Percentiles rank a stretch among this genome's conserved stretches.
phyloP scores from a whole-genome alignment of 495 filamentous ascomycete genomes.

The Daldinia vernicosa region DNA sequence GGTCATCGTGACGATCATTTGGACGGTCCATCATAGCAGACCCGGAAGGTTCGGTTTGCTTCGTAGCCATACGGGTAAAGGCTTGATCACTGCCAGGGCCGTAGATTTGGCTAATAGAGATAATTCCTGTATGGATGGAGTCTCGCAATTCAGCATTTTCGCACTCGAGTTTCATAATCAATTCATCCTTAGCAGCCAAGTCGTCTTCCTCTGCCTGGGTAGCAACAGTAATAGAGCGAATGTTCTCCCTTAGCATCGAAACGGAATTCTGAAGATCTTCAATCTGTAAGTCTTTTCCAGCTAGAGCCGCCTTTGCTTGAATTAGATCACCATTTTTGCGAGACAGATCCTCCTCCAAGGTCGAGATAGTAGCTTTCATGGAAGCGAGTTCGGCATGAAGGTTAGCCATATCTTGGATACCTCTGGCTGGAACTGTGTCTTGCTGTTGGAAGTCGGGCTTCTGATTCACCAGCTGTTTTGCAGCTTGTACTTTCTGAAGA shows the following conservation, averaged over 20 bases:
- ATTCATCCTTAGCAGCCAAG: not conserved
- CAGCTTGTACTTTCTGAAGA: constrained; percentile 2
- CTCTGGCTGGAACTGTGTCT: not conserved
- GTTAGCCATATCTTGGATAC: not conserved
- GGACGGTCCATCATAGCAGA: not conserved
- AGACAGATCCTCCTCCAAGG: constrained; percentile 7
- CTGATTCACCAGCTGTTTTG: not conserved
- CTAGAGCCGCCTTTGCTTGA: constrained; percentile 4
- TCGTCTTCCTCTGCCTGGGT: not conserved
- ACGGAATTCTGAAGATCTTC: not conserved
- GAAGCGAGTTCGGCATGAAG: not conserved
- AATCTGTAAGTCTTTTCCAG: constrained; percentile 10
- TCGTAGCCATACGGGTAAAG: not conserved
- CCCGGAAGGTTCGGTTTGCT: not conserved
- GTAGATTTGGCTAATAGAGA: constrained; percentile 18
- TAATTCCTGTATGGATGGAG: constrained; percentile 17
- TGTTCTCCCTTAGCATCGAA: not conserved
- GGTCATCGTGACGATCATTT: not conserved
- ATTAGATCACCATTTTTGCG: constrained; percentile 10
- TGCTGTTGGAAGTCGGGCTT: not conserved
- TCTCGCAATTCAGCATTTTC: constrained; percentile 14
- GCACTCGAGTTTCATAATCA: constrained; percentile 1
- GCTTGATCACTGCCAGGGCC: constrained; percentile 9
- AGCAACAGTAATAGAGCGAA: not conserved
- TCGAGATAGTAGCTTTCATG: constrained; percentile 2